Conservation (phyloP, 306 rosid species). For the Inga laurina region DNA sequence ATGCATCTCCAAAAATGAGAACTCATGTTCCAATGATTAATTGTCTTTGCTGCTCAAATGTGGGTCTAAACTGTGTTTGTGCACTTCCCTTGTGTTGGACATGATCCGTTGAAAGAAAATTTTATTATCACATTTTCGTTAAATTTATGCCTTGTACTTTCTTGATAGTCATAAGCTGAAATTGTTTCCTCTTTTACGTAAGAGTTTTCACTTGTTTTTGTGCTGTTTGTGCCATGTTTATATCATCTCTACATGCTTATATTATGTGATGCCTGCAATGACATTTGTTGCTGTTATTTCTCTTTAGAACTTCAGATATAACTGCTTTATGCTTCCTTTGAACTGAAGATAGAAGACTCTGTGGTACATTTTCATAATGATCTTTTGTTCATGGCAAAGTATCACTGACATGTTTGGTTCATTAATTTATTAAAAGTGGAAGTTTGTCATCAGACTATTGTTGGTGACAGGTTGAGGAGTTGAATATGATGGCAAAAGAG, state of each 20-base stretch:
- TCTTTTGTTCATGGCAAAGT: not conserved
- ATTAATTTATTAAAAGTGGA: not conserved
- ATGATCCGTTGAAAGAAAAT: not conserved
- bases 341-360: constrained; percentile 13
- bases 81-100: constrained; percentile 8
- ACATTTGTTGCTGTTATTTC: not conserved
- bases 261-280: not conserved
- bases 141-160: not conserved
- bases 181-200: not conserved
- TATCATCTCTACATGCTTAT: not conserved
- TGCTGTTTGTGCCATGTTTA: not conserved
- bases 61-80: not conserved
- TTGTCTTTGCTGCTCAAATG: not conserved
- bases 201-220: not conserved
- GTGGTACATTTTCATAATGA: not conserved
- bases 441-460: constrained; percentile 37
- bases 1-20: not conserved
- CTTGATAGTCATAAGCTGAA: not conserved
- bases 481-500: constrained; percentile 54
- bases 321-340: not conserved
- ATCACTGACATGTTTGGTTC: not conserved
- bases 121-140: not conserved
- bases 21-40: too few species aligned
- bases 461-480: constrained; percentile 51
- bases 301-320: not conserved